Evolutionary conservation across 2,329 filamentous ascomycete species (phyloP).

Genomic region (Aaosphaeria pasadenensis): DNA sequence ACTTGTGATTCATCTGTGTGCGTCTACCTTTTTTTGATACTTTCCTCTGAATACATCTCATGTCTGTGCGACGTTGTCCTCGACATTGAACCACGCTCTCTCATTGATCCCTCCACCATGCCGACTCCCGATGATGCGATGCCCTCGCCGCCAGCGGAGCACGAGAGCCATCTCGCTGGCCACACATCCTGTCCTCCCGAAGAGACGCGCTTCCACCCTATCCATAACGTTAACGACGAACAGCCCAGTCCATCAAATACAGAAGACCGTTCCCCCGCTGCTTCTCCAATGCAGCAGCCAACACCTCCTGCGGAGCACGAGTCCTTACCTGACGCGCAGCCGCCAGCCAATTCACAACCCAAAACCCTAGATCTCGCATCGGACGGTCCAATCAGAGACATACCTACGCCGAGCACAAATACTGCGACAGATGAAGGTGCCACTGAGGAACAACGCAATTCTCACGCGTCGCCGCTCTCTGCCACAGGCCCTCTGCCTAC

Average conservation of each 20-base stretch:
- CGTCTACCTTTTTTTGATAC: background rate
- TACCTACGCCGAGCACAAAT: conserved; percentile 29
- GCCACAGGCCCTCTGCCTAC: conserved; percentile 16
- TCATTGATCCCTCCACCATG: conserved; percentile 38
- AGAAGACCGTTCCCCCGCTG: background rate
- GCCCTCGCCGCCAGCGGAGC: conserved; percentile 39
- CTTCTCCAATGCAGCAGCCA: conserved; percentile 28
- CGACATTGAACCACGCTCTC: conserved; percentile 26
- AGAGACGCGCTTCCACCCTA: conserved; percentile 23
- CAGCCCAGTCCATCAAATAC: conserved; percentile 10
- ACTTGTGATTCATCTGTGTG: background rate
- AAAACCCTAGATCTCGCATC: conserved; percentile 30
- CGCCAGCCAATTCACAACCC: conserved; percentile 17
- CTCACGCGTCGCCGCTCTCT: conserved; percentile 32
- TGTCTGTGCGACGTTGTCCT: conserved; percentile 11
- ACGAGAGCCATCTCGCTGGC: conserved; percentile 41
- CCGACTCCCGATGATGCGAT: conserved; percentile 47
- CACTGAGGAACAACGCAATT: conserved; percentile 29
- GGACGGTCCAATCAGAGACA: conserved; percentile 34
- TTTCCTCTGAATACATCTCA: conserved; percentile 6
- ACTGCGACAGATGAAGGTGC: conserved; percentile 32
- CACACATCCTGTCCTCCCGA: conserved; percentile 53
- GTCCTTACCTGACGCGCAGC: conserved; percentile 12
- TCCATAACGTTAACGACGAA: conserved; percentile 31
- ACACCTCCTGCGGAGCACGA: conserved; percentile 31